Evolutionary conservation across 441 rosid genomes (phyloP), one percentile per base, ranked within the genome.

Genomic region (Corymbia citriodora): DNA sequence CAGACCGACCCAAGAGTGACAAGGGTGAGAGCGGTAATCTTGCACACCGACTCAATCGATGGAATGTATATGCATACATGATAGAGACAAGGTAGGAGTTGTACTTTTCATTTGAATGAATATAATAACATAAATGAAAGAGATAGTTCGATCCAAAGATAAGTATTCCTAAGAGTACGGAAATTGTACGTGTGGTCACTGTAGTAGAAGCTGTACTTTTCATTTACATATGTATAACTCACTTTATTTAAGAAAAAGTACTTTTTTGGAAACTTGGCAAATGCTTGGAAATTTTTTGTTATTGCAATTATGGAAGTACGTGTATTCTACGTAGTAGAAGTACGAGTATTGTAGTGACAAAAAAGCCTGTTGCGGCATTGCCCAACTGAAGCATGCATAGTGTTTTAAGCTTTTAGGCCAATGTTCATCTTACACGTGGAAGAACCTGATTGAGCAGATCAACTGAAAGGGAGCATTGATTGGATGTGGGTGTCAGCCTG

Each of bases 11-110:
- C 3, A n/a, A 5, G 1, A 74, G 0, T 1, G 27, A 11, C 27
- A 0, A 0, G 13, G 25, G 48, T 4, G 27, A 21, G 4, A 72
- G 18, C 4, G 27, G 15, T 2, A 33, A 0, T 0, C 8, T 10
- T 18, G 48, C 82, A 1, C 25, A 0, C 10, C 3, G 4, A 23
- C 15, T 19, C 16, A 12, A 3, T 23, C 25, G 50, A 74, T 19
- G 40, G 8, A 72, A 5, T 72, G 63, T 57, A 40, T 10, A 36
- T 72, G 19, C 1, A 23, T 19, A 36, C 25, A 12, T 10, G 49
- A 72, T 72, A 10, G 10, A 36, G 19, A 21, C 49, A 10, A 21
- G 50, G 9, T 29, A 16, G 21, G 23, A 21, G 1, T 3, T 4
- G 50, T 10, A 19, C 49, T 36, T 36, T 72, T 36, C 29, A 72